phyloP scores from a whole-genome alignment of 495 filamentous ascomycete species.

The Trichoderma parareesei region DNA sequence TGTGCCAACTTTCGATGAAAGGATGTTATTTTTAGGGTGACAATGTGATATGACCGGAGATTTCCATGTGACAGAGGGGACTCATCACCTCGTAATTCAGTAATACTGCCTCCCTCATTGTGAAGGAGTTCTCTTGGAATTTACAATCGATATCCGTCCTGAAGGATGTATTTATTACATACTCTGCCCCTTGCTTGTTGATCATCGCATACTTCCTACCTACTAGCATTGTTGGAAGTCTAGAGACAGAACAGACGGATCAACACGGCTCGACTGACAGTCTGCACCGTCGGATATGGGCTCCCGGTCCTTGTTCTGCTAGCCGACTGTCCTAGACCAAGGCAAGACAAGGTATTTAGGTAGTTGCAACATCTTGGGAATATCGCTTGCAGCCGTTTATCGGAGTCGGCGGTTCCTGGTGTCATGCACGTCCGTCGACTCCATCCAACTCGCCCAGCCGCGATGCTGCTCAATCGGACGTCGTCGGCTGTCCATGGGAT shows the following conservation, averaged over 20 bases:
- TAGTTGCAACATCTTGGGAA: background rate
- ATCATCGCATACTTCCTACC: no score
- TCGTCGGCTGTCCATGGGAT: background rate
- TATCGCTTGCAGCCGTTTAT: conserved; percentile 4
- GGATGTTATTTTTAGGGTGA: background rate
- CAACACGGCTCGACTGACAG: background rate
- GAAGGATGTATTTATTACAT: no score
- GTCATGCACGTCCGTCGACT: background rate
- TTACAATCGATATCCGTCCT: background rate
- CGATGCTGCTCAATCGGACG: no score
- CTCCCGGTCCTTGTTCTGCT: background rate
- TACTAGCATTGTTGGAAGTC: no score
- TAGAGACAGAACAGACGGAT: no score
- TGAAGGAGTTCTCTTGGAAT: background rate
- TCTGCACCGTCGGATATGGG: conserved; percentile 6
- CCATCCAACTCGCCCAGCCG: background rate
- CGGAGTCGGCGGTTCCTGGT: background rate
- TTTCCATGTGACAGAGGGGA: background rate
- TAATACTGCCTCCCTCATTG: background rate
- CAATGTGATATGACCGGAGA: background rate
- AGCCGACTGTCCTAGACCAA: background rate
- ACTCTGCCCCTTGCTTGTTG: no score
- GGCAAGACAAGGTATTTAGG: background rate
- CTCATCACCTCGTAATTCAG: background rate
- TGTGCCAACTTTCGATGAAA: no score